A percentile compares a stretch with the other conserved stretches of the same genome.
phyloP scores from a whole-genome alignment of 495 filamentous ascomycete species.

The Podospora anserina region DNA sequence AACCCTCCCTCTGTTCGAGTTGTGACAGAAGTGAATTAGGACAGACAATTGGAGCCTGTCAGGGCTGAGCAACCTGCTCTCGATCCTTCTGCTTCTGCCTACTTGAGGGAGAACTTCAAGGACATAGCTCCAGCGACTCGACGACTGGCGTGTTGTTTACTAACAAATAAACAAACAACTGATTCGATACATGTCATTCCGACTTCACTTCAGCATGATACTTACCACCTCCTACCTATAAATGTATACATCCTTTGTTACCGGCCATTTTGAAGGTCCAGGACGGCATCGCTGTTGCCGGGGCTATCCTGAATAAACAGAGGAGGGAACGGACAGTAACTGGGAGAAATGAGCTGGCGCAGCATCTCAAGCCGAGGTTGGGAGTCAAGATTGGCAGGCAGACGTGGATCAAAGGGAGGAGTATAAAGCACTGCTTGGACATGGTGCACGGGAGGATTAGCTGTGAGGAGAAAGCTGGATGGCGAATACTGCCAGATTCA shows the following conservation, averaged over 20 bases:
- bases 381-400: slow-evolving; percentile 76
- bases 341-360: slow-evolving; percentile 20
- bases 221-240: not conserved
- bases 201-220: not conserved
- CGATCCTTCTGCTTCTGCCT: not conserved
- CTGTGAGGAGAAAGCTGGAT: slow-evolving; percentile 82
- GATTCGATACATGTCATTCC: not conserved
- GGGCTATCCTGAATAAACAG: slow-evolving; percentile 29
- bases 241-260: slow-evolving; percentile 56
- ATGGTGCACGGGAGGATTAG: slow-evolving; percentile 62
- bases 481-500: slow-evolving; percentile 89
- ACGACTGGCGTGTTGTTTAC: not conserved
- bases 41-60: not conserved
- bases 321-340: slow-evolving; percentile 24
- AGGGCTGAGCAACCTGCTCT: not conserved
- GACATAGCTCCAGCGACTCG: not conserved
- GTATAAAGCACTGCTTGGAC: slow-evolving; percentile 69
- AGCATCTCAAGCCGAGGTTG: slow-evolving; percentile 55
- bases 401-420: slow-evolving; percentile 68
- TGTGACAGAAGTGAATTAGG: not conserved
- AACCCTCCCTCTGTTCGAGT: not conserved
- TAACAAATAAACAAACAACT: not conserved
- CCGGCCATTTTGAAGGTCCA: slow-evolving; percentile 66
- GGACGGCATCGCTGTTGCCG: slow-evolving; percentile 44
- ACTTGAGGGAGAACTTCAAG: not conserved